phyloP scores from a whole-genome alignment of 805 yeast genomes.

The Millerozyma miso region DNA sequence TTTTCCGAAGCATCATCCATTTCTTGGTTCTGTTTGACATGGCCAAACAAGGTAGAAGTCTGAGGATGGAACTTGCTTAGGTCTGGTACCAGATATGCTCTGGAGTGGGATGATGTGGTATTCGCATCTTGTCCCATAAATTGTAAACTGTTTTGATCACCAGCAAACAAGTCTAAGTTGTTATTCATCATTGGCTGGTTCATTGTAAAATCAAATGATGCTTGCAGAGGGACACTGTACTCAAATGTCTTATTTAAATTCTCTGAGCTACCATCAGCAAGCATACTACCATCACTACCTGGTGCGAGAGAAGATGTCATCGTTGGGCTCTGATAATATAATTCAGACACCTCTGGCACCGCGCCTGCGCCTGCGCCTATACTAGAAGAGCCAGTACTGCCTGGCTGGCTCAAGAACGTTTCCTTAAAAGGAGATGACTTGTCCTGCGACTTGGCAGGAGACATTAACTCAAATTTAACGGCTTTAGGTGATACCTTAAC shows the following conservation, averaged over 20 bases:
- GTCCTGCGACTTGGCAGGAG: not conserved
- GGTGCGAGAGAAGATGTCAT: not conserved
- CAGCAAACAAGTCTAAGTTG: slow-evolving; percentile 10
- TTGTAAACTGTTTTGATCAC: slow-evolving; percentile 1
- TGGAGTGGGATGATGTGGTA: not conserved
- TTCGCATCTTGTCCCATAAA: not conserved
- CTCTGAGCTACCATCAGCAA: not conserved
- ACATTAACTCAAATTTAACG: not conserved
- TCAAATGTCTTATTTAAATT: not conserved
- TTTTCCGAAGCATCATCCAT: not conserved
- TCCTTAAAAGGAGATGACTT: not conserved
- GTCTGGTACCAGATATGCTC: slow-evolving; percentile 11
- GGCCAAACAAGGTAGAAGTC: slow-evolving; percentile 9
- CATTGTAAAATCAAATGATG: slow-evolving; percentile 11
- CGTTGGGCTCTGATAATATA: not conserved
- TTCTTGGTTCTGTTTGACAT: slow-evolving; percentile 1
- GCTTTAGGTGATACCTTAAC: slow-evolving; percentile 8
- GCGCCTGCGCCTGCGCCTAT: not conserved
- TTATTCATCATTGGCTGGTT: slow-evolving; percentile 6
- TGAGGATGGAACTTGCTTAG: slow-evolving; percentile 4
- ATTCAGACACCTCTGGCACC: not conserved
- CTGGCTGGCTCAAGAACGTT: slow-evolving; percentile 1
- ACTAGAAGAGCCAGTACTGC: not conserved
- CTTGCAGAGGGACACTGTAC: slow-evolving; percentile 9
- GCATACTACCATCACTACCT: not conserved